Evolutionary conservation across 129 eudicot species (phyloP).

Genomic region (Calendula officinalis): DNA sequence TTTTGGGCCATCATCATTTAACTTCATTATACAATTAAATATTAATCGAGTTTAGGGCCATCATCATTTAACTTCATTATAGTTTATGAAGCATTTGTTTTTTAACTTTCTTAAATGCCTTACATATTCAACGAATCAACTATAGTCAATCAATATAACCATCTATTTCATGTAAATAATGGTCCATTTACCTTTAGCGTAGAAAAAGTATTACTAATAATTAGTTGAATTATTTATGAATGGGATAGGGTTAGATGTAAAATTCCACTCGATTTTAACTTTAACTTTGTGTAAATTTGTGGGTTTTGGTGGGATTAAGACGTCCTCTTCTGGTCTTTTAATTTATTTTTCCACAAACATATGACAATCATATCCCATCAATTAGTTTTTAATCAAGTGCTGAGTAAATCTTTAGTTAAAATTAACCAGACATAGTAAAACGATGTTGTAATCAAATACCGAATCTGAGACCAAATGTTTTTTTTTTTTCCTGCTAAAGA

Average conservation of each 20-base stretch:
- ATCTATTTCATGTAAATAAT: background rate
- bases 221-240: constrained; percentile 11
- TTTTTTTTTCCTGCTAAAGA: too few relatives aligned
- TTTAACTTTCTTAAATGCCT: too few relatives aligned
- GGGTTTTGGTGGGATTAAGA: constrained; percentile 33
- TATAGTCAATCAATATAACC: background rate
- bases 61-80: too few relatives aligned
- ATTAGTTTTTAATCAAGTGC: background rate
- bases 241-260: constrained; percentile 26
- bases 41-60: too few relatives aligned
- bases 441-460: too few relatives aligned
- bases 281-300: constrained; percentile 28
- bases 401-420: too few relatives aligned
- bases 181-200: constrained; percentile 1
- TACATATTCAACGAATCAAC: too few relatives aligned
- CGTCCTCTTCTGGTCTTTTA: constrained; percentile 9
- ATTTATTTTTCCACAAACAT: constrained; percentile 4
- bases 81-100: too few relatives aligned
- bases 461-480: too few relatives aligned
- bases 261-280: constrained; percentile 20
- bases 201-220: background rate
- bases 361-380: constrained; percentile 2
- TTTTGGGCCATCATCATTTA: too few relatives aligned
- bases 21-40: too few relatives aligned
- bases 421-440: too few relatives aligned